Evolutionary conservation across 257 asterid species (phyloP).

Genomic region (Asclepias syriaca): DNA sequence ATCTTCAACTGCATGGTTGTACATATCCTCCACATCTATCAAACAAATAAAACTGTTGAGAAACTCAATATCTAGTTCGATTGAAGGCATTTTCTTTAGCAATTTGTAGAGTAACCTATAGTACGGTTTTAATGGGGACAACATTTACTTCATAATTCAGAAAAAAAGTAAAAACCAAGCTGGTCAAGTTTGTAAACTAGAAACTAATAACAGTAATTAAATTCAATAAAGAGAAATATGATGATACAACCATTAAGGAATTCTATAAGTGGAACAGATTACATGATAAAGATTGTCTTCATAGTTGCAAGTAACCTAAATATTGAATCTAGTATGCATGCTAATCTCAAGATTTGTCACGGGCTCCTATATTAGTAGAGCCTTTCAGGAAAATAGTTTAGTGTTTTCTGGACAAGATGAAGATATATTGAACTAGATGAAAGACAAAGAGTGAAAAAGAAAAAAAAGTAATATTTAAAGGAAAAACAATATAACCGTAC

Average conservation of each 20-base stretch:
- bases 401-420: neutral
- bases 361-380: neutral
- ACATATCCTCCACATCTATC: slow-evolving; percentile 58
- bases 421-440: neutral
- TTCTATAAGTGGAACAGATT: neutral
- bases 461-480: neutral
- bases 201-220: neutral
- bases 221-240: neutral
- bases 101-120: neutral
- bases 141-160: neutral
- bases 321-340: neutral
- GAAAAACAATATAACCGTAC: neutral
- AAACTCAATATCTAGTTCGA: neutral
- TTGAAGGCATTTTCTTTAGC: neutral
- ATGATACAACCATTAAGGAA: neutral
- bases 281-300: neutral
- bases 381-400: neutral
- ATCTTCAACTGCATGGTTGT: slow-evolving; percentile 51
- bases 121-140: too few species aligned
- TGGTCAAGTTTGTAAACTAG: neutral
- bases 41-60: slow-evolving; percentile 18
- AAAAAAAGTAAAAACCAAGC: neutral
- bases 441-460: neutral
- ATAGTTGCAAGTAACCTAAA: neutral
- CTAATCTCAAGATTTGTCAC: neutral